phyloP scores from a whole-genome alignment of 768 basidiomycete species.

The Cantharellus cinnabarinus region DNA sequence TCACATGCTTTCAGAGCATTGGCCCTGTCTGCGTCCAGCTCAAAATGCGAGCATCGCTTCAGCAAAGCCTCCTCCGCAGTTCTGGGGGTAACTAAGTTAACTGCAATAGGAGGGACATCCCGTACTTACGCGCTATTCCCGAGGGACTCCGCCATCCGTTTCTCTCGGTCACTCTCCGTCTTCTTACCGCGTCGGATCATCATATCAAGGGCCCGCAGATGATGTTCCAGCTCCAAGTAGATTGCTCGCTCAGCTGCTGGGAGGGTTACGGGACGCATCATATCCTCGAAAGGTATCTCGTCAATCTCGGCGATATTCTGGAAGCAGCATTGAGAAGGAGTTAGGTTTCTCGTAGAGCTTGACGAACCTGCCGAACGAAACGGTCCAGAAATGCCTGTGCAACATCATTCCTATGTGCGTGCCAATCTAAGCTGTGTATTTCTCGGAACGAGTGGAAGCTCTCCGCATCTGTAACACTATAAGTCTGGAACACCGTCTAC shows the following conservation, averaged over 20 bases:
- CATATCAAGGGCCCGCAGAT: constrained; percentile 81
- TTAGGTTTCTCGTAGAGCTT: background rate
- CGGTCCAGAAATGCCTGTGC: constrained; percentile 67
- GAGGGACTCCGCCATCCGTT: constrained; percentile 66
- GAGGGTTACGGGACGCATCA: constrained; percentile 41
- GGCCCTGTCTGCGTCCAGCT: constrained; percentile 40
- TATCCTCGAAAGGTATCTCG: constrained; percentile 64
- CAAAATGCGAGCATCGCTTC: constrained; percentile 91
- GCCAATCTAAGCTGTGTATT: constrained; percentile 82
- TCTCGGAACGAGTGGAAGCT: constrained; percentile 94
- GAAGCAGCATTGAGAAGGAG: constrained; percentile 1
- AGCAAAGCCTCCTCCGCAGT: constrained; percentile 82
- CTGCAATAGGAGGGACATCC: background rate
- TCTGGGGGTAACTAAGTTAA: constrained; percentile 19
- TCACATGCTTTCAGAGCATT: constrained; percentile 88
- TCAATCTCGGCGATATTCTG: constrained; percentile 94
- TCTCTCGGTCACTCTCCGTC: constrained; percentile 62
- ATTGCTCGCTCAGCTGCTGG: constrained; percentile 90
- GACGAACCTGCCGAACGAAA: constrained; percentile 59
- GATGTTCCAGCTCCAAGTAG: constrained; percentile 86
- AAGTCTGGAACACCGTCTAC: background rate
- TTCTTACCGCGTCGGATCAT: constrained; percentile 45
- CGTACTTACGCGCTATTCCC: constrained; percentile 66
- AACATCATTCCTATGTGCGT: constrained; percentile 61
- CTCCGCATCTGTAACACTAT: constrained; percentile 42